Evolutionary conservation across 2,329 filamentous ascomycete species (phyloP).

Genomic region (Aureobasidium sp.): DNA sequence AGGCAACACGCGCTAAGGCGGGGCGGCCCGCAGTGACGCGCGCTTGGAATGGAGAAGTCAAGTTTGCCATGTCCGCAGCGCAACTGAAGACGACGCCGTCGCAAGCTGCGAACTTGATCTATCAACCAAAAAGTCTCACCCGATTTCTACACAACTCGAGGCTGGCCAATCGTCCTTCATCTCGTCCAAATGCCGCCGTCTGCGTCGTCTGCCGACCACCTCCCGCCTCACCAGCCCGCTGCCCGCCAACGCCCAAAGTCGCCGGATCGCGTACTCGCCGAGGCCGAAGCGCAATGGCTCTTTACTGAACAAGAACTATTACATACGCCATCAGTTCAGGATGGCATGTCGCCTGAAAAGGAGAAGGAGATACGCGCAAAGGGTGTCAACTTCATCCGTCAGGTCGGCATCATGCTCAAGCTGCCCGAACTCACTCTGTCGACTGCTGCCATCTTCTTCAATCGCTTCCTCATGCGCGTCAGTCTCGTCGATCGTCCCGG

Average conservation of each 20-base stretch:
- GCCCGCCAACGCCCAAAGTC: constrained; percentile 26
- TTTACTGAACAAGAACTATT: constrained; percentile 77
- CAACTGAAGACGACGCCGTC: background rate
- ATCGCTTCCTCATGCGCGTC: constrained; percentile 88
- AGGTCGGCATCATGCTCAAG: constrained; percentile 86
- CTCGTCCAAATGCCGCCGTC: constrained; percentile 12
- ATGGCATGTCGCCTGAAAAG: constrained; percentile 67
- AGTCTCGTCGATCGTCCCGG: constrained; percentile 67
- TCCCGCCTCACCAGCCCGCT: constrained; percentile 33
- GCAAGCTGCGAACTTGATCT: background rate
- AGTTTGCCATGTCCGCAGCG: background rate
- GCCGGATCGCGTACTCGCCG: constrained; percentile 39
- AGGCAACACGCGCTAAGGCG: background rate
- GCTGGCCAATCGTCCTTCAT: background rate
- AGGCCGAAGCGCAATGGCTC: constrained; percentile 69
- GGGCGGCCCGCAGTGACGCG: background rate
- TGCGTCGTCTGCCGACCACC: constrained; percentile 13
- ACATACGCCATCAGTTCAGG: constrained; percentile 73
- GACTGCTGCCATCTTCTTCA: constrained; percentile 89
- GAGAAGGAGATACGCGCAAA: constrained; percentile 78
- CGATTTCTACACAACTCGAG: background rate
- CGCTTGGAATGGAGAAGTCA: background rate
- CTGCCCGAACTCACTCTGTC: constrained; percentile 85
- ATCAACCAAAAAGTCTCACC: background rate
- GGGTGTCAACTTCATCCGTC: constrained; percentile 92